A percentile compares a stretch with the other conserved stretches of the same genome.
phyloP scores from a whole-genome alignment of 805 yeast species.

The Hagleromyces aurorensis region DNA sequence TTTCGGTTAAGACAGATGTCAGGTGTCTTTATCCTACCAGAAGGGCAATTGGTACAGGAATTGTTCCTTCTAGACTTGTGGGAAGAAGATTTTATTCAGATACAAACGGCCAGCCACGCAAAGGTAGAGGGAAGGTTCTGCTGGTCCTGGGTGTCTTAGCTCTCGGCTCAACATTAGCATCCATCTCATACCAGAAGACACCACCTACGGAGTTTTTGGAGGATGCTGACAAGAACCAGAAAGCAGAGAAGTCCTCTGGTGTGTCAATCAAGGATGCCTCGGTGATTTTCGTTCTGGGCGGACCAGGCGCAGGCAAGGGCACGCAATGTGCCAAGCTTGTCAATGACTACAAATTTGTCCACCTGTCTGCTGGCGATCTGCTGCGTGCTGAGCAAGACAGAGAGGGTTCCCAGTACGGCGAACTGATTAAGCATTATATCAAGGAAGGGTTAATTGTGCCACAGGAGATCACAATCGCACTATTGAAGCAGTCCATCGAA shows the following conservation, averaged over 20 bases:
- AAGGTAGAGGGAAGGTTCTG: constrained; percentile 28
- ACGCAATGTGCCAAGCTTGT: constrained; percentile 90
- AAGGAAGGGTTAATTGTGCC: constrained; percentile 90
- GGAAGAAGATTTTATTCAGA: neutral
- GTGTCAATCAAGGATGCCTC: constrained; percentile 61
- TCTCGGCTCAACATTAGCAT: constrained; percentile 40
- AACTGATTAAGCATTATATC: constrained; percentile 73
- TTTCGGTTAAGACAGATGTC: no score
- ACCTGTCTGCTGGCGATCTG: constrained; percentile 93
- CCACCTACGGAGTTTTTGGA: constrained; percentile 42
- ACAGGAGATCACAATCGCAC: constrained; percentile 78
- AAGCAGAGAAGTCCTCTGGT: constrained; percentile 29
- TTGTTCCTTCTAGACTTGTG: neutral
- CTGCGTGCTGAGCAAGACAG: constrained; percentile 87
- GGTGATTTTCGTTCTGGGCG: constrained; percentile 88
- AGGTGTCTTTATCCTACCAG: no score
- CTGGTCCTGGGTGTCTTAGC: constrained; percentile 39
- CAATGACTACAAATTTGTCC: constrained; percentile 71
- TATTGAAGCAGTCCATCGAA: constrained; percentile 71
- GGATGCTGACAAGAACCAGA: constrained; percentile 12
- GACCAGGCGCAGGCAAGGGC: constrained; percentile 98
- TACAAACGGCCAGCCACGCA: constrained; percentile 5
- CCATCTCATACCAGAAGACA: constrained; percentile 37
- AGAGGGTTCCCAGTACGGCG: constrained; percentile 75
- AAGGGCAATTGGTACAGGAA: no score